Base-by-base conservation (phyloP, 305 asterid genomes). In the Lippia alba region DNA sequence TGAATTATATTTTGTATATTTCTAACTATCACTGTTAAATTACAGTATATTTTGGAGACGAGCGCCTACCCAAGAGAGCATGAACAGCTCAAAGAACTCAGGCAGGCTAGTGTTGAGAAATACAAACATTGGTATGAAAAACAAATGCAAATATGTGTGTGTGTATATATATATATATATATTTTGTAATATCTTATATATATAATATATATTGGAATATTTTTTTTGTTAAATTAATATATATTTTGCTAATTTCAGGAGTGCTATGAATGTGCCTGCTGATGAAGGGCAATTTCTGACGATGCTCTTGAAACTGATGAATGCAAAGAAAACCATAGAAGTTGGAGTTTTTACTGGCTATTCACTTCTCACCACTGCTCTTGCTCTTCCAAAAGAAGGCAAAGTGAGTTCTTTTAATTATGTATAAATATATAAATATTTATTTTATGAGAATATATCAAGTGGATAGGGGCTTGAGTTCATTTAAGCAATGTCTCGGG, bases 291-390 rank as follows among this genome's bases (percentile, higher is more conserved):
- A 77, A 45, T 57, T 83, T 12, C 19, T 83, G 1, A 66, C 85
- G 0, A 61, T 83, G 79, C 56, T 83, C 1, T 53, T 83, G 76
- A 83, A 83, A 73, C 15, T 80, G 11, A 80, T 83, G 87, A 83
- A 83, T 17, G 84, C 87, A 3, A 79, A 82, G 67, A 79, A 79
- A 56, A 82, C 87, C 12, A 80, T 83, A 0, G 85, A 83, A 72
- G 71, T 83, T 48, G 87, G 87, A 56, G 87, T 83, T 30, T 83
- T 83, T n/a, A 80, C 87, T n/a, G 87, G 87, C 10, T 83, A 83
- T 58, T 83, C 87, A 3, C 87, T 83, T 69, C 60, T 83, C 24
- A 63, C 74, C 7, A 75, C 85, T 45, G 83, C 87, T n/a, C 78
- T 83, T 70, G 81, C 87, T 55, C 83, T 80, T 20, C 85, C 87